Percentiles rank a stretch among this genome's conserved stretches.
phyloP scores from a whole-genome alignment of 176 grass and related monocot genomes.

The Rhynchospora tenuis region DNA sequence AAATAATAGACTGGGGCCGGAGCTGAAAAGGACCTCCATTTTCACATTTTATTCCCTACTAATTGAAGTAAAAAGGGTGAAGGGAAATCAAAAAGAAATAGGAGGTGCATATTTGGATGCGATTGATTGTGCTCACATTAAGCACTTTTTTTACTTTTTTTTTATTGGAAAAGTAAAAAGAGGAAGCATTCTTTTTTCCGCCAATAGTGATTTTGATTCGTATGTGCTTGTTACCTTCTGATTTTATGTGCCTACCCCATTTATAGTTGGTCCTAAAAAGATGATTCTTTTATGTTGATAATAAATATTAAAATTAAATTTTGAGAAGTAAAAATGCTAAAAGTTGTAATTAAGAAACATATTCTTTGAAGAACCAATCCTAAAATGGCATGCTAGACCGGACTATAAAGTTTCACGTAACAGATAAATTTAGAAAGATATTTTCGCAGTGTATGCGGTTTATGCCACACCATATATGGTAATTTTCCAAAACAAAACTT shows the following conservation, averaged over 20 bases:
- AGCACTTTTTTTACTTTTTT: neutral
- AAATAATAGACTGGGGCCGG: neutral
- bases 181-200: conserved; percentile 1
- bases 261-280: neutral
- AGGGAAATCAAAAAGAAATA: neutral
- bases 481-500: no score
- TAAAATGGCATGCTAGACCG: no score
- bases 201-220: neutral
- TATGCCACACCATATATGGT: no score
- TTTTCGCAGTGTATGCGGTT: no score
- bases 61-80: neutral
- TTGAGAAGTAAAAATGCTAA: no score
- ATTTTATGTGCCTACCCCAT: neutral
- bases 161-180: neutral
- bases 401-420: no score
- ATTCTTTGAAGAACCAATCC: no score
- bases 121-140: neutral
- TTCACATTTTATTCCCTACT: neutral
- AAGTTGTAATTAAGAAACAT: no score
- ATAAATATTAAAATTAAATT: no score
- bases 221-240: neutral
- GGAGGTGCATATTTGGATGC: neutral
- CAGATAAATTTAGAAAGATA: no score
- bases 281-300: no score
- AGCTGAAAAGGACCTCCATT: conserved; percentile 17